A percentile compares a stretch with the other conserved stretches of the same genome.
Conservation (phyloP, 2,329 filamentous ascomycete genomes). For the Colletotrichum lentis region DNA sequence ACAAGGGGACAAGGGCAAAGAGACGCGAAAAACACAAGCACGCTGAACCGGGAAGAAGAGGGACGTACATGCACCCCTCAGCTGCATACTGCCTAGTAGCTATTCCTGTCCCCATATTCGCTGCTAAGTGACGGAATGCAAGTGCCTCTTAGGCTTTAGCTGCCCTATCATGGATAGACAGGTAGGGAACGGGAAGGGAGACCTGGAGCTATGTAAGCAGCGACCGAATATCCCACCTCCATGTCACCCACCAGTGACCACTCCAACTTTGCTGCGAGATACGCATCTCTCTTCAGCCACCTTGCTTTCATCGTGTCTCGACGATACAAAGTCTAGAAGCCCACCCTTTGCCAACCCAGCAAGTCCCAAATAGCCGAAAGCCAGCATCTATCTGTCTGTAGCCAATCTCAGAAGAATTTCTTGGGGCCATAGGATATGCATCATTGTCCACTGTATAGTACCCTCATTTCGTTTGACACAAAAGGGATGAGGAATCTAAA, state of each 20-base stretch:
- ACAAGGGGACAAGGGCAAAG: not conserved
- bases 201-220: constrained; percentile 29
- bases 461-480: constrained; percentile 30
- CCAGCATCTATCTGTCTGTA: not conserved
- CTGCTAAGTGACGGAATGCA: constrained; percentile 6
- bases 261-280: not conserved
- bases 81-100: not conserved
- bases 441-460: constrained; percentile 3
- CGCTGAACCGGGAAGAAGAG: constrained; percentile 11
- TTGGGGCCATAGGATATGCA: constrained; percentile 9
- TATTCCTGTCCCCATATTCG: constrained; percentile 1
- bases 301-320: not conserved
- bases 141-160: not conserved
- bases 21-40: not conserved
- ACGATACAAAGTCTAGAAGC: not conserved
- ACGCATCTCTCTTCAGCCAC: not conserved
- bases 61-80: constrained; percentile 12
- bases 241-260: not conserved
- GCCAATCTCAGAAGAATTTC: constrained; percentile 16
- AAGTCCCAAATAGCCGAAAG: not conserved
- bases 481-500: constrained; percentile 25
- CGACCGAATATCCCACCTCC: not conserved
- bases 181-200: constrained; percentile 19
- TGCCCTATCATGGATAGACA: constrained; percentile 14
- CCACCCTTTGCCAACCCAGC: not conserved